Percentiles rank a stretch among this genome's conserved stretches.
Conservation (phyloP, 1,284 basidiomycete species). For the Melampsora larici-populina region DNA sequence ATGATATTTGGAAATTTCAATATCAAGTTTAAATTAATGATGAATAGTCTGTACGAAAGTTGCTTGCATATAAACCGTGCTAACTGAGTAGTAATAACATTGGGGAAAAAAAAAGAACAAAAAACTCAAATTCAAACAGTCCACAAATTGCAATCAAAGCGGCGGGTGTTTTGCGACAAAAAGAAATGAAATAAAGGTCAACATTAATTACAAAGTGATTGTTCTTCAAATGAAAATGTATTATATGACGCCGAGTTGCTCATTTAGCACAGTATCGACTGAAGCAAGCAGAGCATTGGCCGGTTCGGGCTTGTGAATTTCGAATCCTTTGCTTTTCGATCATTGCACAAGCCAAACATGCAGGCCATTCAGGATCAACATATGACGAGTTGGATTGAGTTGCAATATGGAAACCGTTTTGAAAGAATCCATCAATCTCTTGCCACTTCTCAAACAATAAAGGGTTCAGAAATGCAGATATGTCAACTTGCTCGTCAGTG, state of each 20-base stretch:
- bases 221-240: neutral
- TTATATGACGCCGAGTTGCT: neutral
- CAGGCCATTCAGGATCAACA: constrained; percentile 39
- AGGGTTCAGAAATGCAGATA: neutral
- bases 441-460: constrained; percentile 11
- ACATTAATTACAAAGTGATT: no score
- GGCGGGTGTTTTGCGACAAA: no score
- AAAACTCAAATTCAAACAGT: no score
- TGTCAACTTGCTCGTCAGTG: neutral
- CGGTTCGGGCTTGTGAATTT: neutral
- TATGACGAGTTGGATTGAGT: constrained; percentile 28
- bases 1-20: no score
- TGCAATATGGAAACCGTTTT: constrained; percentile 32
- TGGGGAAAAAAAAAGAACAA: no score
- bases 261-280: constrained; percentile 30
- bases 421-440: constrained; percentile 39
- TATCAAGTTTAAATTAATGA: no score
- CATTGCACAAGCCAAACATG: constrained; percentile 37
- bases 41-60: no score
- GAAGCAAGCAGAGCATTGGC: constrained; percentile 33
- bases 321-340: constrained; percentile 30
- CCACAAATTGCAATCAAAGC: no score
- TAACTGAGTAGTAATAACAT: no score
- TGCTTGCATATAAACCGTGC: no score
- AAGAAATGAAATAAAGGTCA: no score